Base-by-base conservation (phyloP, 306 rosid genomes). In the Trifolium repens region DNA sequence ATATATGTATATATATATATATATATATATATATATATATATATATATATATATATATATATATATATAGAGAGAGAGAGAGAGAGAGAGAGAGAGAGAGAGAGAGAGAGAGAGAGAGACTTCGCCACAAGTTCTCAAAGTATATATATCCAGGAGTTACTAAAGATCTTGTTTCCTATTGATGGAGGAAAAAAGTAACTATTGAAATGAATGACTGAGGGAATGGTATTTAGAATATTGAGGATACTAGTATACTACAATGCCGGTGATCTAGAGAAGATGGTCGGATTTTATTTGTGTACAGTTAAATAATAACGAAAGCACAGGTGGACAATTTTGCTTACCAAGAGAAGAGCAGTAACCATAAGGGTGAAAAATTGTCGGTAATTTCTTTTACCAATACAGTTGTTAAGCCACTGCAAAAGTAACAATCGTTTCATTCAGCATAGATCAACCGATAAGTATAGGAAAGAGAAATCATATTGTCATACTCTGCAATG, bases 381-480 rank as follows among this genome's bases (percentile, higher is more conserved):
- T 46, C 96, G 69, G 79, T 94, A 94, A 88, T 94, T 94, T 88
- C 44, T 90, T 74, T 85, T 85, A 15, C 99, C 99, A 22, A 94
- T 88, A 68, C 99, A 94, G 83, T 91, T 94, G 89, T 94, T 94
- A 67, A 94, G 97, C 99, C 99, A 94, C 99, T 94, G 83, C 80
- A 89, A 82, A 76, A 74, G 47, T 46, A 44, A 58, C 66, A 27
- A 5, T 9, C 17, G 2, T 24, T 24, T 58, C 3, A 22, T 74
- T 82, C 71, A 84, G 71, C 63, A 82, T 72, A 75, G 42, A 77
- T 37, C 47, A 63, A 67, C 39, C 8, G 15, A 67, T 40, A 67
- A 46, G 57, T 42, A 74, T 67, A 67, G 44, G 30, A 67, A 53
- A 43, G 71, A 71, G 49, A 82, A 75, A 17, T 46, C 46, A 63